Conservation (phyloP, 257 asterid species). For the Solanum bulbocastanum region DNA sequence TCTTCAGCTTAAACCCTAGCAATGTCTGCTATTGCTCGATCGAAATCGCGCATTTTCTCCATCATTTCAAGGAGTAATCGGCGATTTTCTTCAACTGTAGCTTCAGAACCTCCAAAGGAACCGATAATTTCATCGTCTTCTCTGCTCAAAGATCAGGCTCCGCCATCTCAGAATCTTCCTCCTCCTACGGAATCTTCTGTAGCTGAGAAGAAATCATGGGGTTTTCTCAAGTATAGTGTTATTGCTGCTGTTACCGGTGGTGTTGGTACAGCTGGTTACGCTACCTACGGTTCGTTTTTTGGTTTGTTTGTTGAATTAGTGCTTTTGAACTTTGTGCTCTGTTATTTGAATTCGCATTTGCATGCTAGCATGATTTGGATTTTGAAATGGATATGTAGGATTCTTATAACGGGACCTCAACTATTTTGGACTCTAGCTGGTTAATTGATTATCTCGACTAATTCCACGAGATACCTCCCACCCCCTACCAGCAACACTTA, state of each 20-base stretch:
- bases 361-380: not conserved
- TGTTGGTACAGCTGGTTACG: constrained; percentile 62
- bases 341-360: not conserved
- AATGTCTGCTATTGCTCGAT: constrained; percentile 42
- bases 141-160: constrained; percentile 41
- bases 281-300: constrained; percentile 43
- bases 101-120: constrained; percentile 35
- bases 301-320: not conserved
- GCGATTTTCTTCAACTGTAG: constrained; percentile 17
- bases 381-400: not conserved
- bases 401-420: not conserved
- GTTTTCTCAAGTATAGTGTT: constrained; percentile 45
- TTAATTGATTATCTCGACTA: not conserved
- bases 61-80: constrained; percentile 22
- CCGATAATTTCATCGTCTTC: constrained; percentile 41
- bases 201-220: constrained; percentile 38
- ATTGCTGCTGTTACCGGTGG: constrained; percentile 53
- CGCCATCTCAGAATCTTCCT: constrained; percentile 25
- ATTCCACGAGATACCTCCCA: not conserved
- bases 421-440: not conserved
- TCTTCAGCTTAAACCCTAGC: not conserved
- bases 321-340: not conserved
- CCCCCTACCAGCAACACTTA: not conserved
- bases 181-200: constrained; percentile 27
- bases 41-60: constrained; percentile 34